These are phyloP conservation scores for Mycoemilia scoparia DNA, from an alignment of 192 early-diverging fungal genomes.

Conservation along the genomic window DNA sequence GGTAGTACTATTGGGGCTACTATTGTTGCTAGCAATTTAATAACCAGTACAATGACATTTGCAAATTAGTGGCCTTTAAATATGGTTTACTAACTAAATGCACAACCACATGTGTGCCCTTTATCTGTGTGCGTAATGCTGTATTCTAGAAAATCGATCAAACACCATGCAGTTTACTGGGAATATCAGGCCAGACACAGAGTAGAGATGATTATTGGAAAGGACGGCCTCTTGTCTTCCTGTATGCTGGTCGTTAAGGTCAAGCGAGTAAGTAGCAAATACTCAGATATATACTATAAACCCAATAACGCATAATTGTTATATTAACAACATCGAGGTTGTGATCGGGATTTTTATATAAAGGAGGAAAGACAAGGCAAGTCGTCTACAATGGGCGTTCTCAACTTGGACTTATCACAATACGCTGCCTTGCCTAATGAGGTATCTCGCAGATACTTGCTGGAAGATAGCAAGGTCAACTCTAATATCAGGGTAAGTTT, in stretches of 20 bases:
- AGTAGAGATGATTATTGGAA: conserved; percentile 44
- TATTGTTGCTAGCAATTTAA: no score
- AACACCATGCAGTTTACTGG: conserved; percentile 45
- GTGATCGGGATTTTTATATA: conserved; percentile 29
- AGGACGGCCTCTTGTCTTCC: conserved; percentile 51
- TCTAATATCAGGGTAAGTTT: conserved; percentile 51
- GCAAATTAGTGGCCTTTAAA: no score
- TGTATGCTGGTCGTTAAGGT: conserved; percentile 55
- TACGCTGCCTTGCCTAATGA: conserved; percentile 35
- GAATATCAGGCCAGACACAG: conserved; percentile 31
- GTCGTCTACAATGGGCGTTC: conserved; percentile 32
- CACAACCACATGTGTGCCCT: no score
- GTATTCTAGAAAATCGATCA: no score
- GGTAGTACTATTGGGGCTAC: no score
- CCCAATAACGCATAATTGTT: background rate
- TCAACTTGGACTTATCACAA: conserved; percentile 64
- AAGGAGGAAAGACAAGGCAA: conserved; percentile 34
- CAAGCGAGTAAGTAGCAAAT: conserved; percentile 47
- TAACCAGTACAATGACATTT: no score
- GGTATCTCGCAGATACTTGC: conserved; percentile 35
- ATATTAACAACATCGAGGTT: conserved; percentile 1
- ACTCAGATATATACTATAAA: no score
- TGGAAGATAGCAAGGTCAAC: conserved; percentile 59
- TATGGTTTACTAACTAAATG: no score
- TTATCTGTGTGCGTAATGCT: no score